A percentile compares a stretch with the other conserved stretches of the same genome.
Conservation (phyloP, 169 alveolate genomes). For the Babesia sp. region DNA sequence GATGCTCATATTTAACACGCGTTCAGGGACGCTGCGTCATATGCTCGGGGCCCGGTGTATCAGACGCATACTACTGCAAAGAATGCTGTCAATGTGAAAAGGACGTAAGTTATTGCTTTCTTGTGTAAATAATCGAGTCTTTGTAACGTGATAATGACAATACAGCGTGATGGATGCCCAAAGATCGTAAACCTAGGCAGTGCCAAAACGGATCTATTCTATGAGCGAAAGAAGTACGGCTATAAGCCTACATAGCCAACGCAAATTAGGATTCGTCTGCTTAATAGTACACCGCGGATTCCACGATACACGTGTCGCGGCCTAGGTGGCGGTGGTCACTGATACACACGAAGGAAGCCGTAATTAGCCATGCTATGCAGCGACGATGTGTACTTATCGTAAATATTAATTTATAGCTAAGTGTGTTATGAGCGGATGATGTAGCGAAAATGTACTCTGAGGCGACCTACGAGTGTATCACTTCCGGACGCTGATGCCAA, state of each 20-base stretch:
- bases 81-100: slow-evolving; percentile 97
- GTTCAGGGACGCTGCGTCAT: slow-evolving; percentile 97
- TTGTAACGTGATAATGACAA: neutral
- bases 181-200: slow-evolving; percentile 97
- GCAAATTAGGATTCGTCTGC: too few relatives aligned
- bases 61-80: slow-evolving; percentile 98
- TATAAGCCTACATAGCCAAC: slow-evolving; percentile 50
- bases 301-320: too few relatives aligned
- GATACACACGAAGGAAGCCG: too few relatives aligned
- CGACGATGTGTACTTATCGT: too few relatives aligned
- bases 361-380: too few relatives aligned
- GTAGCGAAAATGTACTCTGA: too few relatives aligned
- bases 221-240: slow-evolving; percentile 94
- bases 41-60: slow-evolving; percentile 98
- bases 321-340: too few relatives aligned
- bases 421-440: too few relatives aligned
- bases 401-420: too few relatives aligned
- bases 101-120: slow-evolving; percentile 79
- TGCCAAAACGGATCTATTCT: slow-evolving; percentile 96
- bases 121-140: neutral
- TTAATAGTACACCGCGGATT: too few relatives aligned
- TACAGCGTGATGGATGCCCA: slow-evolving; percentile 98
- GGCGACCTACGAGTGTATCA: too few relatives aligned
- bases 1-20: neutral
- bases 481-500: too few relatives aligned